Evolutionary conservation across 495 filamentous ascomycete genomes (phyloP).

Genomic region (Hypoxylon lienhwacheense): DNA sequence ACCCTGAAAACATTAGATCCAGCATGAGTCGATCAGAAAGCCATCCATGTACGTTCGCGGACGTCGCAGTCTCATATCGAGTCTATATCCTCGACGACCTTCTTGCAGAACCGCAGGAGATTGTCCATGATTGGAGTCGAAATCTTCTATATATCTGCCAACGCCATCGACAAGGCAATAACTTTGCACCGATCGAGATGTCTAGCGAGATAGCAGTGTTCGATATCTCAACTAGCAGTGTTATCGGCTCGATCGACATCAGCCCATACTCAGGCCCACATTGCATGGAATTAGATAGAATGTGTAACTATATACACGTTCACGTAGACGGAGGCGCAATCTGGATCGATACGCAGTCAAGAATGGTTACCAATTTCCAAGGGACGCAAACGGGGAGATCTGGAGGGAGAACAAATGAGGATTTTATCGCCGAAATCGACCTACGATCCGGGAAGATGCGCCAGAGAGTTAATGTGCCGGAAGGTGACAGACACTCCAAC

Average conservation of each 20-base stretch:
- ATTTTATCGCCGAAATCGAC: conserved; percentile 34
- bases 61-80: conserved; percentile 31
- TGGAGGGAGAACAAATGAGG: conserved; percentile 19
- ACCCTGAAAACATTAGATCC: not conserved
- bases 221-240: conserved; percentile 21
- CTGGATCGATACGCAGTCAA: conserved; percentile 28
- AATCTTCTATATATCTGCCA: conserved; percentile 32
- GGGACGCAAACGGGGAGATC: conserved; percentile 14
- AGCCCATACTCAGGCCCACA: conserved; percentile 30
- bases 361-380: conserved; percentile 30
- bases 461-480: conserved; percentile 31
- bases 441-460: conserved; percentile 34
- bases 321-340: conserved; percentile 29
- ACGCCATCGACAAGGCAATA: conserved; percentile 29
- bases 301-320: conserved; percentile 29
- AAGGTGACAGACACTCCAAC: conserved; percentile 23
- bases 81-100: conserved; percentile 37
- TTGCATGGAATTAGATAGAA: conserved; percentile 28
- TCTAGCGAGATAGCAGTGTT: conserved; percentile 29
- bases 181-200: conserved; percentile 28
- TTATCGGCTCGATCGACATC: conserved; percentile 28
- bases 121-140: conserved; percentile 32
- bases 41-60: conserved; percentile 25
- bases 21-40: conserved; percentile 20
- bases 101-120: conserved; percentile 34